Evolutionary conservation across 139 green algal genomes (phyloP), one percentile per base, ranked within the genome.

Genomic region (Closterium sp.): DNA sequence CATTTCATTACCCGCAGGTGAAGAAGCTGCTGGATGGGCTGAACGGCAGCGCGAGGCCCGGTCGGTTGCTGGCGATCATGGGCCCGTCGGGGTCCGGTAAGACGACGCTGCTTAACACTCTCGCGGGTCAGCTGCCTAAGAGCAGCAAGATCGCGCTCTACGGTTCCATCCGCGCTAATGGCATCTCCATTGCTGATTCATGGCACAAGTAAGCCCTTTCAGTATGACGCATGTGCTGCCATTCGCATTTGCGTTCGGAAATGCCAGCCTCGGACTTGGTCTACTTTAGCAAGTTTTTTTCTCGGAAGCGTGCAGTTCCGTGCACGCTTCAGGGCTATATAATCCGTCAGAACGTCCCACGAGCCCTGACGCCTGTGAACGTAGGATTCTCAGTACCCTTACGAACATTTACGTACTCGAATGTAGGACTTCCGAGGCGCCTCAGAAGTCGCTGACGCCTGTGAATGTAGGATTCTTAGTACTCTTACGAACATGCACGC

Each of bases 1-100:
- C 21, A 21, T 85, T 70, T 73, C 27, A 1, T 28, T 50, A 50
- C 38, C 27, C 42, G 19, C 89, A 93, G 91, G 79, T n/a, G 29
- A 95, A 93, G 85, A 93, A 88, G 84, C 96, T 95, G 29, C 89
- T 95, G 85, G 22, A 95, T 7, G 87, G 38, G 6, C 31, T 96
- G 28, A 94, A n/a, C 22, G 94, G 94, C 9, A n/a, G 21, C 22
- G 92, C 89, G 22, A 79, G 86, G 38, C 89, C 94, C 10, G 94
- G 94, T 17, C 38, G 91, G 10, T 42, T 95, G 42, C 84, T 95
- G 32, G 89, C 89, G 27, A 96, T 95, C 89, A 95, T 95, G 94
- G 94, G 94, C 5, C 93, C 94, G 22, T 95, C 92, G 84, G 93
- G 93, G 17, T 85, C 91, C n/a, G 92, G 92, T n/a, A 94, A 94